phyloP scores from a whole-genome alignment of 2,329 filamentous ascomycete genomes.

The Tricladium varicosporioides region DNA sequence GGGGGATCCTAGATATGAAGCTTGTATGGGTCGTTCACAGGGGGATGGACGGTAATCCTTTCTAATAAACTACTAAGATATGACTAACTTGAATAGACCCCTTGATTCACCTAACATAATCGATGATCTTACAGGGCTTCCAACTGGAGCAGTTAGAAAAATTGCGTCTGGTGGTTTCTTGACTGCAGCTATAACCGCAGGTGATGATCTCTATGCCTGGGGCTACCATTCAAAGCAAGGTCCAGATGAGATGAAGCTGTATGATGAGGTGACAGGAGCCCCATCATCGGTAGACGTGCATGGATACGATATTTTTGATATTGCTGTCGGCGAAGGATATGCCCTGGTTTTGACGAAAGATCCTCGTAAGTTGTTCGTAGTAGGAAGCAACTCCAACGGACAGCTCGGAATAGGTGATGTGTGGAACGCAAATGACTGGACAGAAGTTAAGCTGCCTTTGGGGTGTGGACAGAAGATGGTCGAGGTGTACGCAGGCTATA shows the following conservation, averaged over 20 bases:
- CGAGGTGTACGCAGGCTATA: constrained; percentile 31
- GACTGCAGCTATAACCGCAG: constrained; percentile 55
- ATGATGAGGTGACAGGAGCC: constrained; percentile 15
- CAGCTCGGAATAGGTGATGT: constrained; percentile 44
- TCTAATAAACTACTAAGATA: too few species aligned
- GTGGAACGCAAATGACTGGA: constrained; percentile 22
- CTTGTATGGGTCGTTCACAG: constrained; percentile 52
- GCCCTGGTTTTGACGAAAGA: constrained; percentile 52
- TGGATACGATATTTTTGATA: constrained; percentile 52
- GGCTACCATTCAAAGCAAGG: constrained; percentile 37
- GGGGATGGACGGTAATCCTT: too few species aligned
- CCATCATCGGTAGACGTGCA: constrained; percentile 35
- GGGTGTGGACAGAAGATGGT: constrained; percentile 23
- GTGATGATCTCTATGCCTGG: constrained; percentile 61
- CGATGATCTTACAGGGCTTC: constrained; percentile 49
- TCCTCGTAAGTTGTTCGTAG: constrained; percentile 47
- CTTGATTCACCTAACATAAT: constrained; percentile 34
- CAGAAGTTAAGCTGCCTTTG: constrained; percentile 23
- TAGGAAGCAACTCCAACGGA: constrained; percentile 56
- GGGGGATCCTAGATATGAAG: constrained; percentile 58
- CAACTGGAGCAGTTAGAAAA: constrained; percentile 49
- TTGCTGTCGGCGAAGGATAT: constrained; percentile 58
- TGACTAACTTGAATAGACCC: too few species aligned
- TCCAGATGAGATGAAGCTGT: constrained; percentile 17
- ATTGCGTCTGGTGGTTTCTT: constrained; percentile 54